phyloP scores from a whole-genome alignment of 2,329 filamentous ascomycete genomes.

The Cephalotrichum gorgonifer region DNA sequence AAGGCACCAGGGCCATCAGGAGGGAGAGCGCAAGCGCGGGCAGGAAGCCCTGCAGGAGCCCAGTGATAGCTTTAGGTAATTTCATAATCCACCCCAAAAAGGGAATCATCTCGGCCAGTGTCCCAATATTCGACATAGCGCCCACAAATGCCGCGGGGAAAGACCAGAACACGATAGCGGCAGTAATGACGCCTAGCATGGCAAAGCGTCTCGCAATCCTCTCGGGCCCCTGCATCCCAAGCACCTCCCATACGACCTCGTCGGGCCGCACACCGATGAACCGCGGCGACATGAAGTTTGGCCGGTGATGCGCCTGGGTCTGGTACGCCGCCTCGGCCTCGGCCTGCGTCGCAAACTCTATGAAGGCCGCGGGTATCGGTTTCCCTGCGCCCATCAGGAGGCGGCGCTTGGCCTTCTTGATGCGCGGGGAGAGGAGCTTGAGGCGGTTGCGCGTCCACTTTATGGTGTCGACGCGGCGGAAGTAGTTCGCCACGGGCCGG shows the following conservation, averaged over 20 bases:
- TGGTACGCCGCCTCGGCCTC: conserved; percentile 83
- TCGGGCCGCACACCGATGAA: conserved; percentile 71
- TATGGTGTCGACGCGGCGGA: conserved; percentile 90
- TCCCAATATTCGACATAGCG: conserved; percentile 72
- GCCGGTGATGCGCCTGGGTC: conserved; percentile 68
- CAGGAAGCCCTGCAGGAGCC: conserved; percentile 73
- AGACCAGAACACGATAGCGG: conserved; percentile 78
- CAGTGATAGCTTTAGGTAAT: conserved; percentile 59
- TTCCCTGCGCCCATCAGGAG: conserved; percentile 55
- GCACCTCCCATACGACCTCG: conserved; percentile 80
- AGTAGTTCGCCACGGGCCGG: conserved; percentile 53
- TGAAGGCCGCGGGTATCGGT: conserved; percentile 68
- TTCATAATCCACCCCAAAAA: conserved; percentile 66
- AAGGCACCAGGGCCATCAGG: conserved; percentile 73
- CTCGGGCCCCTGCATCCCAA: conserved; percentile 62
- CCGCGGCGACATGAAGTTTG: conserved; percentile 74
- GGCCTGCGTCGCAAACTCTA: conserved; percentile 75
- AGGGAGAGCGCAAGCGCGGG: conserved; percentile 70
- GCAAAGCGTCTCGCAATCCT: conserved; percentile 57
- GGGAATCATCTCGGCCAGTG: conserved; percentile 50
- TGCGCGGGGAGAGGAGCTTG: conserved; percentile 26
- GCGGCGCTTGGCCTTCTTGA: conserved; percentile 55
- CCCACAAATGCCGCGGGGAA: conserved; percentile 70
- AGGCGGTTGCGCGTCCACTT: conserved; percentile 63
- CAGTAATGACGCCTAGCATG: conserved; percentile 56